Evolutionary conservation across 2,329 filamentous ascomycete species (phyloP).

Genomic region (Moelleriella libera): DNA sequence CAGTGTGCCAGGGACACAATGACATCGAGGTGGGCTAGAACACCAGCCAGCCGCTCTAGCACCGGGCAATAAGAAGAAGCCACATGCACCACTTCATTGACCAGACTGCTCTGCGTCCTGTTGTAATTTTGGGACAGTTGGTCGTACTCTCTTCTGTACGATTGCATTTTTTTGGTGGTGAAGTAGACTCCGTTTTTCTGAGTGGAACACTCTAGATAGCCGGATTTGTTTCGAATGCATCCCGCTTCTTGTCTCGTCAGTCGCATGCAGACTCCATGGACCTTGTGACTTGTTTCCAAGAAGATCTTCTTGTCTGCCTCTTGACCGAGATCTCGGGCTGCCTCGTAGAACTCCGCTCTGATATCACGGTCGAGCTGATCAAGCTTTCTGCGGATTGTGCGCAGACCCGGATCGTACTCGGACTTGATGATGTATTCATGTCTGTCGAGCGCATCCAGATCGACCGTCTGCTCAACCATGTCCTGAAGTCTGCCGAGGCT

Average conservation of each 20-base stretch:
- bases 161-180: constrained; percentile 70
- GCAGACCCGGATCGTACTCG: constrained; percentile 83
- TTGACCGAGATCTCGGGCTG: constrained; percentile 70
- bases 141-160: constrained; percentile 78
- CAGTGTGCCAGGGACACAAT: constrained; percentile 89
- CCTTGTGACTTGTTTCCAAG: constrained; percentile 76
- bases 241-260: constrained; percentile 82
- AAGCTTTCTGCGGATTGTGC: constrained; percentile 80
- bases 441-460: constrained; percentile 86
- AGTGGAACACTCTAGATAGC: constrained; percentile 89
- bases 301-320: constrained; percentile 98
- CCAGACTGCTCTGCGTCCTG: constrained; percentile 79
- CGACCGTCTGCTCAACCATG: constrained; percentile 97
- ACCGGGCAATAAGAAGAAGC: constrained; percentile 92
- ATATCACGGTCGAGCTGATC: constrained; percentile 75
- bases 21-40: constrained; percentile 83
- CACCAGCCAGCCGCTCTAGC: constrained; percentile 73
- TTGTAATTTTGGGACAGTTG: constrained; percentile 92
- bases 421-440: constrained; percentile 99
- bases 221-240: constrained; percentile 80
- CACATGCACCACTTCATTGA: constrained; percentile 83
- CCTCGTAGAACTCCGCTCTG: constrained; percentile 63
- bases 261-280: constrained; percentile 93
- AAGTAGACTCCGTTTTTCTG: constrained; percentile 99
- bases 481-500: constrained; percentile 79